These are phyloP conservation scores for Clarireedia hainanense DNA, from an alignment of 2,329 filamentous ascomycete species.

Conservation along the genomic window DNA sequence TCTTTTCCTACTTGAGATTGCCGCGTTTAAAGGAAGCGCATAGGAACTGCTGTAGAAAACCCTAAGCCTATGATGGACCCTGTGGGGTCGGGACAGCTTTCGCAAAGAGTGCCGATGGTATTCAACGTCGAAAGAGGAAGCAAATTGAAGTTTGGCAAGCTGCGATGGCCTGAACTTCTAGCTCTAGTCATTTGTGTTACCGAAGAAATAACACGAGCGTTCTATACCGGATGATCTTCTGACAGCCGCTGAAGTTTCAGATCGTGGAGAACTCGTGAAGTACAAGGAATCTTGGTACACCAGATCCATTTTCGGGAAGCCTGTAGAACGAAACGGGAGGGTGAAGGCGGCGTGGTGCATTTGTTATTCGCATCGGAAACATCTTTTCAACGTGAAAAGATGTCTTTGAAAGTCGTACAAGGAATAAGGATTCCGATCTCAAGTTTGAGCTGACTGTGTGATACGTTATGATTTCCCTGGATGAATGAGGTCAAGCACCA, in stretches of 20 bases:
- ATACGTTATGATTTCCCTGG: not conserved
- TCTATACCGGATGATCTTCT: conserved; percentile 13
- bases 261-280: conserved; percentile 25
- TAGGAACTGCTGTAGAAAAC: too few species aligned
- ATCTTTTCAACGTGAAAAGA: conserved; percentile 9
- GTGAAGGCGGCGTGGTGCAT: conserved; percentile 18
- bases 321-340: conserved; percentile 18
- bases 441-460: conserved; percentile 2
- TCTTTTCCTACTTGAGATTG: not conserved
- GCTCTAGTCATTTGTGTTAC: not conserved
- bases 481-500: too few species aligned
- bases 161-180: too few species aligned
- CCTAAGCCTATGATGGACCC: too few species aligned
- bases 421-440: conserved; percentile 2
- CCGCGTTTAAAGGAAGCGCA: not conserved
- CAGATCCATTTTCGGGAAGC: conserved; percentile 12
- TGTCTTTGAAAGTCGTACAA: conserved; percentile 6
- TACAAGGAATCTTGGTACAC: conserved; percentile 10
- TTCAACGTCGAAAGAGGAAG: too few species aligned
- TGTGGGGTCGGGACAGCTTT: too few species aligned
- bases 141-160: too few species aligned
- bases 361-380: conserved; percentile 9
- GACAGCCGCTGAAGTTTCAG: conserved; percentile 26
- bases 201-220: not conserved
- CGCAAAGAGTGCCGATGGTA: too few species aligned